Base-by-base conservation (phyloP, 768 basidiomycete genomes). In the Tulasnella calospora region DNA sequence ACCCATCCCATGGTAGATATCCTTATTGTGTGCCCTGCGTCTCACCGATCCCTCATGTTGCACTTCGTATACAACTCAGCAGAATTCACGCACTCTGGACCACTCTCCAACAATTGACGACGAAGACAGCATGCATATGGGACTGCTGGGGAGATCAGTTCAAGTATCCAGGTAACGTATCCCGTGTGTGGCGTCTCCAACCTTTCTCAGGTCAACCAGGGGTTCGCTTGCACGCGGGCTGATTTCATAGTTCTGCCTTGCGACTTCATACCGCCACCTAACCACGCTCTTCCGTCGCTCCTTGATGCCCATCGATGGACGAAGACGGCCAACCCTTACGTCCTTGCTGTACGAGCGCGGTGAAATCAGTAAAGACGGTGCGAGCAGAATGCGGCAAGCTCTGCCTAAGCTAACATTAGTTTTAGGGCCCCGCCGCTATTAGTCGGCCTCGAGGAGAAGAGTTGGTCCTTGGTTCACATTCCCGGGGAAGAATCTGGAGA, bases 241-340 rank as follows among this genome's bases (percentile, higher is more conserved):
- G 96, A 98, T 84, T 96, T 98, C 83, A 89, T 98, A 55, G 84
- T 98, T 33, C 88, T 98, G 1, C 92, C 96, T 9, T 98, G 95
- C 82, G 96, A 98, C 83, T 94, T 98, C 73, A 88, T 95, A 30
- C 91, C 95, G 12, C 92, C 95, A 0, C 86, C 91, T 0, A 85
- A 89, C 0, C 87, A 98, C n/a, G 86, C 91, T 7, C 88, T 98
- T 9, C 87, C 88, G 38, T 85, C 85, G 0, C 84, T 98, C 1
- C 86, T 98, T 67, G 90, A 98, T 84, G 92, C 91, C 82, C 96
- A 96, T 83, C 90, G 96, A 41, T 89, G 13, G 92, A 94, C 80
- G 85, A 89, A 0, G 86, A 83, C 27, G 90, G 74, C 89, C 47
- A 88, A 91, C 85, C 88, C 89, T 41, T 86, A 89, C 67, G 86